Conservation (phyloP, 2,329 filamentous ascomycete genomes). For the Monilinia fructicola region DNA sequence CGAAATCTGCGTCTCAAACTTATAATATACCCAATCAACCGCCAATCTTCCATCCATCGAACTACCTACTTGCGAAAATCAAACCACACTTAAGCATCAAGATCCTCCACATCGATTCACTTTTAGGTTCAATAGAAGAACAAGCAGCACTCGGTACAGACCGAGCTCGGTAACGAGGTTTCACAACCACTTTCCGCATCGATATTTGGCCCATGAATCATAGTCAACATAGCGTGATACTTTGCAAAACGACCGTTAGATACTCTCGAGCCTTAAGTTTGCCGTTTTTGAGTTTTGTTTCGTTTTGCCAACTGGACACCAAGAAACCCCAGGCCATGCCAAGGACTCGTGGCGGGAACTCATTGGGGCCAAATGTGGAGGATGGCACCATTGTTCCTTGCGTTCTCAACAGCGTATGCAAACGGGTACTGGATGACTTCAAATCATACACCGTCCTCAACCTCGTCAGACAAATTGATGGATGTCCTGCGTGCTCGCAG, state of each 20-base stretch:
- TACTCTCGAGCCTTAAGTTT: neutral
- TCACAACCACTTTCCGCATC: neutral
- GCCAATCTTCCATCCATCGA: neutral
- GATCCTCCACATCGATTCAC: neutral
- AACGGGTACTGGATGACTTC: neutral
- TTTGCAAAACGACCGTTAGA: neutral
- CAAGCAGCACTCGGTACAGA: neutral
- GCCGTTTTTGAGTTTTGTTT: neutral
- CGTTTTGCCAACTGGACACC: neutral
- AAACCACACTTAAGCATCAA: neutral
- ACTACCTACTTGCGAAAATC: neutral
- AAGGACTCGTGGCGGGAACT: neutral
- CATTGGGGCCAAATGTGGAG: neutral
- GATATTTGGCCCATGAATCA: neutral
- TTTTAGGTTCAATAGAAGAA: neutral
- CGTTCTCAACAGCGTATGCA: neutral
- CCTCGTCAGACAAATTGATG: neutral
- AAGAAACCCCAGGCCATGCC: neutral
- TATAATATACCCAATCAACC: neutral
- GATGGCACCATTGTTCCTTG: neutral
- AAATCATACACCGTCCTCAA: neutral
- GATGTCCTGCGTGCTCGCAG: neutral
- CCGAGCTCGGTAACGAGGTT: neutral
- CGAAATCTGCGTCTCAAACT: neutral
- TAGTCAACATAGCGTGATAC: neutral